A percentile compares a stretch with the other conserved stretches of the same genome.
Evolutionary conservation across 441 rosid species (phyloP).

Genomic region (Pelargonium myrrhifolium): DNA sequence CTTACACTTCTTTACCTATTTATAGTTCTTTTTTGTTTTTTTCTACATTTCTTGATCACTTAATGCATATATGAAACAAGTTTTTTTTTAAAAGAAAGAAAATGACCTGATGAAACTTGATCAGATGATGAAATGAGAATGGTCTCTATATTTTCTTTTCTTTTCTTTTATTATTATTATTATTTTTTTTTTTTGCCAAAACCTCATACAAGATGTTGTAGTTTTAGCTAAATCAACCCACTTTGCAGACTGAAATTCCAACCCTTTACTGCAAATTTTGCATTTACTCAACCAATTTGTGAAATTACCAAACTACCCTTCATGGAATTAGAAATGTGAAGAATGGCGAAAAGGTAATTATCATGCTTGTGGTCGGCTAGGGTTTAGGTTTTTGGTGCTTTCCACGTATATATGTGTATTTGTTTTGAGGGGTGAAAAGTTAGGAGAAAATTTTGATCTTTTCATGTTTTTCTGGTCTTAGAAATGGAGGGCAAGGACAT

Average conservation of each 20-base stretch:
- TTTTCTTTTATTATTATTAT: no score
- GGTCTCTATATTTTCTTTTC: neutral
- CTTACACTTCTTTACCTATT: neutral
- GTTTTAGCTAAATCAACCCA: conserved; percentile 40
- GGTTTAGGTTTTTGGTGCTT: neutral
- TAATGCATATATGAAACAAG: no score
- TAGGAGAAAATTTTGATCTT: neutral
- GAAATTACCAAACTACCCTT: neutral
- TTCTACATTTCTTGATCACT: neutral
- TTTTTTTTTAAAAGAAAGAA: conserved; percentile 8
- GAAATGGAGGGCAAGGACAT: neutral
- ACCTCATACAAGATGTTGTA: conserved; percentile 26
- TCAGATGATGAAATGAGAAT: neutral
- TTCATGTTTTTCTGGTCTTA: neutral
- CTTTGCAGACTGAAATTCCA: conserved; percentile 43
- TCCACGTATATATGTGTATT: no score
- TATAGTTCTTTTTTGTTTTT: neutral
- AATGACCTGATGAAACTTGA: conserved; percentile 25
- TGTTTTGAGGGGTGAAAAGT: neutral
- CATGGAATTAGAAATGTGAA: neutral
- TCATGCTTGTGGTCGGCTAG: neutral
- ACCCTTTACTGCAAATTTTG: conserved; percentile 24
- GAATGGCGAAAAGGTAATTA: neutral
- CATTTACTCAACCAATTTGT: neutral
- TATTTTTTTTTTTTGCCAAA: conserved; percentile 35